phyloP scores from a whole-genome alignment of 2,329 filamentous ascomycete genomes.

The Pseudodiploospora longispora region DNA sequence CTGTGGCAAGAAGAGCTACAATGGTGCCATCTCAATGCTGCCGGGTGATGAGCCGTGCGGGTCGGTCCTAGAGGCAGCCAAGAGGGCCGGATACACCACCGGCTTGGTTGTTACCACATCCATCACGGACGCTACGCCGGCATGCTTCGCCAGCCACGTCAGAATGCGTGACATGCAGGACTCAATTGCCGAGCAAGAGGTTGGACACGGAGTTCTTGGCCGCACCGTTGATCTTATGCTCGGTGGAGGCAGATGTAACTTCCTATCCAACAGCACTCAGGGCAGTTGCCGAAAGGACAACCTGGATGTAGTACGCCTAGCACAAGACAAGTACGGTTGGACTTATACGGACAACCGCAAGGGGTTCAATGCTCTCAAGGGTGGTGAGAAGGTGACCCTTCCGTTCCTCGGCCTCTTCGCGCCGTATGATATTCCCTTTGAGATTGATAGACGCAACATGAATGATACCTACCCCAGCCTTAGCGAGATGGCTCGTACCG shows the following conservation, averaged over 20 bases:
- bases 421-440: conserved; percentile 75
- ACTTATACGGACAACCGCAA: conserved; percentile 64
- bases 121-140: conserved; percentile 91
- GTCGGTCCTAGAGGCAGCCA: conserved; percentile 87
- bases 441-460: conserved; percentile 78
- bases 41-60: conserved; percentile 83
- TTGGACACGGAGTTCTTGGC: conserved; percentile 80
- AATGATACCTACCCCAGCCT: conserved; percentile 78
- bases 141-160: conserved; percentile 88
- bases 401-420: conserved; percentile 86
- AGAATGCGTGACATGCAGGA: conserved; percentile 75
- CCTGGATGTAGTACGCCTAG: conserved; percentile 65
- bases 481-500: conserved; percentile 82
- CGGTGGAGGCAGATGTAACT: conserved; percentile 88
- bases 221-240: conserved; percentile 86
- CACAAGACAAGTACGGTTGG: conserved; percentile 69
- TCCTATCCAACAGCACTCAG: conserved; percentile 70
- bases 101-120: conserved; percentile 92
- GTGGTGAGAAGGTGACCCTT: conserved; percentile 60
- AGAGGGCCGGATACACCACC: conserved; percentile 83
- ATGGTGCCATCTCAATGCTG: conserved; percentile 85
- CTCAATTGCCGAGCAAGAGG: conserved; percentile 83
- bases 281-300: conserved; percentile 78
- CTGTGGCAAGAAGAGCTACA: conserved; percentile 90
- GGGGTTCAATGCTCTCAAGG: conserved; percentile 66